Conservation (phyloP, 768 basidiomycete genomes). For the Lactarius tabidus region DNA sequence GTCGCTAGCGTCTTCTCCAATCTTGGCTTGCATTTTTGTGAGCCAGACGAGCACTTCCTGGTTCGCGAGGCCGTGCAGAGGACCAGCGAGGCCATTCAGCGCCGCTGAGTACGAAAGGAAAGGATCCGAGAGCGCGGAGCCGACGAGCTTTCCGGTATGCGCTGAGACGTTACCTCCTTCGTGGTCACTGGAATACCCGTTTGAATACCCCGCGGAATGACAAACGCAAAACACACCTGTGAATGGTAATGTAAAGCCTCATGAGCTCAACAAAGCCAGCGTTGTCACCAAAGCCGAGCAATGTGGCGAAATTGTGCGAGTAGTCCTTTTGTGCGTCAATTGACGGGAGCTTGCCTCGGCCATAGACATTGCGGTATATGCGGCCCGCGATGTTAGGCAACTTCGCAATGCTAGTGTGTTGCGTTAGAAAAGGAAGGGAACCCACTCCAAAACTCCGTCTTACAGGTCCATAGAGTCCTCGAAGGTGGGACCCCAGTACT, state of each 20-base stretch:
- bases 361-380: constrained; percentile 85
- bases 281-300: constrained; percentile 90
- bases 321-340: constrained; percentile 86
- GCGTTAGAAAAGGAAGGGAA: neutral
- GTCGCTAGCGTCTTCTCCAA: constrained; percentile 82
- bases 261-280: constrained; percentile 88
- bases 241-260: constrained; percentile 94
- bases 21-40: constrained; percentile 85
- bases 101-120: constrained; percentile 94
- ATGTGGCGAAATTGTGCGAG: constrained; percentile 80
- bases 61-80: constrained; percentile 94
- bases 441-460: constrained; percentile 8
- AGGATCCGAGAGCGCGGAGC: constrained; percentile 94
- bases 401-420: constrained; percentile 73
- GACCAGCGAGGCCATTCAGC: constrained; percentile 93
- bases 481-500: constrained; percentile 94
- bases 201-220: neutral
- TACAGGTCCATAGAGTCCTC: constrained; percentile 89
- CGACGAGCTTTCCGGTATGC: constrained; percentile 89
- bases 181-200: constrained; percentile 61
- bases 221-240: constrained; percentile 50
- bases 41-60: constrained; percentile 97
- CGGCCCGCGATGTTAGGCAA: constrained; percentile 95
- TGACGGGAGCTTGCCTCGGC: constrained; percentile 79
- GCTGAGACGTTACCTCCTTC: constrained; percentile 99